phyloP scores from a whole-genome alignment of 495 filamentous ascomycete species.

The Durotheca rogersii region DNA sequence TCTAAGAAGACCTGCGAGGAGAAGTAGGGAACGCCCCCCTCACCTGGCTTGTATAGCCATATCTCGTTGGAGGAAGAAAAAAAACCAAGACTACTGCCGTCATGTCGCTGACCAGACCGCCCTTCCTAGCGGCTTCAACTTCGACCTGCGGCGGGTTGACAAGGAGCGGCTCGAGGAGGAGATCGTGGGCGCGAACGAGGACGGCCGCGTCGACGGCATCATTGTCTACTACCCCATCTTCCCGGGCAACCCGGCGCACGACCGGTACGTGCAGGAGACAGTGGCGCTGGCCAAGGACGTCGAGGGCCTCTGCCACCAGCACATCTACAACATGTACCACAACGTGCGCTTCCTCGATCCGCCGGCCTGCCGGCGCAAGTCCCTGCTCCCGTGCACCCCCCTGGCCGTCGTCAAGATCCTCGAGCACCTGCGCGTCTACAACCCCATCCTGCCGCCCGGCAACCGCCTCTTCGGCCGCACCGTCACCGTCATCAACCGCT shows the following conservation, averaged over 20 bases:
- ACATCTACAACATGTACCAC: constrained; percentile 99
- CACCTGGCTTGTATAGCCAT: too few relatives aligned
- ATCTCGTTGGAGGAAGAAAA: too few relatives aligned
- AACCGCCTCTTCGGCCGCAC: constrained; percentile 89
- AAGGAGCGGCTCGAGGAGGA: constrained; percentile 87
- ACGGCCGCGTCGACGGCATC: constrained; percentile 79
- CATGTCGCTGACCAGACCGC: constrained; percentile 19
- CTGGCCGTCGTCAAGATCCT: constrained; percentile 95
- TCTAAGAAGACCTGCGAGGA: constrained; percentile 93
- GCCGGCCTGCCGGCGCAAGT: constrained; percentile 74
- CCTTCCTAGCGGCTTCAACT: constrained; percentile 86
- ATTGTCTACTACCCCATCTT: constrained; percentile 99
- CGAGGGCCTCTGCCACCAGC: constrained; percentile 88
- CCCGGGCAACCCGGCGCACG: constrained; percentile 67
- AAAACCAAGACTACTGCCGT: too few relatives aligned
- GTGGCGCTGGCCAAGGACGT: constrained; percentile 89
- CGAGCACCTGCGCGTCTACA: constrained; percentile 93
- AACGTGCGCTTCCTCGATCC: constrained; percentile 92
- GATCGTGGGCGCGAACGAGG: constrained; percentile 78
- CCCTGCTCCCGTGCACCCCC: constrained; percentile 91
- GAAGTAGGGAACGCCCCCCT: constrained; percentile 63
- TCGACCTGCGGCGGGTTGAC: constrained; percentile 75
- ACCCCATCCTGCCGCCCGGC: constrained; percentile 89
- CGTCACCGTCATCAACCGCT: constrained; percentile 92
- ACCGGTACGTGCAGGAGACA: constrained; percentile 94